Percentiles rank a stretch among this genome's conserved stretches.
These are phyloP conservation scores for Posidonia oceanica DNA, from an alignment of 116 monocot species.

Conservation along the genomic window DNA sequence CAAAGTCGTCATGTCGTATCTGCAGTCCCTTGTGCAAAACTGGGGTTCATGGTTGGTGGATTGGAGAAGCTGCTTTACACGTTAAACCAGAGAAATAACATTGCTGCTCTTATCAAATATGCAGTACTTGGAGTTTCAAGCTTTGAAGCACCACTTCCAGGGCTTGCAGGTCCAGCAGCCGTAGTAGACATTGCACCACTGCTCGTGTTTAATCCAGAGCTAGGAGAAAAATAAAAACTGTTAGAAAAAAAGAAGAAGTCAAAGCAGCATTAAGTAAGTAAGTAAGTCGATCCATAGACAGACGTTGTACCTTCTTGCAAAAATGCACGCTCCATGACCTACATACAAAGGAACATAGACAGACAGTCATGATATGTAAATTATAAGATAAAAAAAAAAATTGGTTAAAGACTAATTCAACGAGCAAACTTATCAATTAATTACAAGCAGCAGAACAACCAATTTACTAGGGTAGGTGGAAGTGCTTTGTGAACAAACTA, in stretches of 20 bases:
- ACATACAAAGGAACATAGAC: not conserved
- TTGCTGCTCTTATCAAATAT: too few species aligned
- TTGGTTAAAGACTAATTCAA: not conserved
- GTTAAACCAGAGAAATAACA: conserved; percentile 10
- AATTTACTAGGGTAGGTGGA: not conserved
- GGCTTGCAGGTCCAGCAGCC: not conserved
- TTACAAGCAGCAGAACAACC: not conserved
- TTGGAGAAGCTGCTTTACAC: not conserved
- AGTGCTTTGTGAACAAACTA: not conserved
- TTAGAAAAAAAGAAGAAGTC: not conserved
- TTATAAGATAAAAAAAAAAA: not conserved
- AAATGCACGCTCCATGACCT: conserved; percentile 7
- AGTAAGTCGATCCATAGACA: not conserved
- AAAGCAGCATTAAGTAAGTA: too few species aligned
- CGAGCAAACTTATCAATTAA: not conserved
- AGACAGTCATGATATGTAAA: not conserved
- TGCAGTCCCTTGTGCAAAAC: not conserved
- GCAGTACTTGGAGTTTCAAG: not conserved
- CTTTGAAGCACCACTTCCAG: not conserved
- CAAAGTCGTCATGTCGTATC: too few species aligned
- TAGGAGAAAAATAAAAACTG: not conserved
- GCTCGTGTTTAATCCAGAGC: not conserved
- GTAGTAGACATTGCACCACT: not conserved
- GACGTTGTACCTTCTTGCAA: conserved; percentile 4
- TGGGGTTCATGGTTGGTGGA: too few species aligned